Evolutionary conservation across 371 early-diverging fungal genomes (phyloP), one percentile per base, ranked within the genome.

Genomic region (Haplosporangium sp.): DNA sequence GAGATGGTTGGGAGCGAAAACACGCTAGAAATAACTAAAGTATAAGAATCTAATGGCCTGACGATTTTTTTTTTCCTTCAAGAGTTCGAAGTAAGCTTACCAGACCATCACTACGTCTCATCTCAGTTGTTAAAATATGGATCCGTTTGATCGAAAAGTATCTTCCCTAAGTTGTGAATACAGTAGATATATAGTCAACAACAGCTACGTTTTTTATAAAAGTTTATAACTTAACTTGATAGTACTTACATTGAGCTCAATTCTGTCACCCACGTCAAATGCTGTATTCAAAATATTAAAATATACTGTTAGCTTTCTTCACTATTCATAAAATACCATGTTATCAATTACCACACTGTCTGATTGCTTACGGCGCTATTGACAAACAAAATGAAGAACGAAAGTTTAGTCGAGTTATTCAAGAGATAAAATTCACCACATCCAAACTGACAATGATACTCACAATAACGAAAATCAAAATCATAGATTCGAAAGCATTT

Each of bases 401-500:
- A 27, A 27, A 27, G 27, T 27, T 27, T 27, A 27, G 27, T 27
- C 27, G 27, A 27, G 27, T 27, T 27, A 27, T 27, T 27, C 27
- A 27, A 27, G 27, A 27, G 27, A 27, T 27, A 27, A 27, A 27
- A 27, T 27, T 27, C 27, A 27, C 27, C 27, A 1, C 27, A 27
- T 27, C 27, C 27, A 52, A 13, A 52, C 15, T 52, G 20, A 20
- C 53, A 52, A 5, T 52, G 17, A 11, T 6, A 57, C 64, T 69
- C 67, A 78, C 78, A 65, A 73, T 73, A 11, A 78, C 70, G 42
- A 78, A 78, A 15, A 73, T 70, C 44, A 78, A 78, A n/a, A 78
- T 61, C 78, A 78, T 78, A 4, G 78, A 78, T 40, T 78, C 78
- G 57, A 78, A 78, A 2, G 78, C 78, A 48, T 78, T 78, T 63